These are phyloP conservation scores for Tirmania nivea DNA, from an alignment of 495 filamentous ascomycete genomes.

Conservation along the genomic window DNA sequence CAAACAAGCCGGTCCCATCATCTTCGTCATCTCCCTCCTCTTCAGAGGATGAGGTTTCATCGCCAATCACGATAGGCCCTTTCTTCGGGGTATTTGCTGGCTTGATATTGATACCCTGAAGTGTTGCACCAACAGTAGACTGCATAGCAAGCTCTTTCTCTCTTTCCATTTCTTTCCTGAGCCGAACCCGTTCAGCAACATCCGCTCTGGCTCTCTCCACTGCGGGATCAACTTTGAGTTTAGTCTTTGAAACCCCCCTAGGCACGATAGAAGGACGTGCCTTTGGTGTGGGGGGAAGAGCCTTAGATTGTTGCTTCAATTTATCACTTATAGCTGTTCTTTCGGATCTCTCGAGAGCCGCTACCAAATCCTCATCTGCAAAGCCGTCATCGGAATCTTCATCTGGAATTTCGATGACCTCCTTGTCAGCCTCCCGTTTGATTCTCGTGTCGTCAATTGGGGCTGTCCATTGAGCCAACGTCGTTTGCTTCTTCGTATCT, in stretches of 20 bases:
- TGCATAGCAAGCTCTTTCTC: neutral
- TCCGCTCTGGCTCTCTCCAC: neutral
- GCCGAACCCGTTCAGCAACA: neutral
- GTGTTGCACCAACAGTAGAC: neutral
- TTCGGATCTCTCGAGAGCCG: neutral
- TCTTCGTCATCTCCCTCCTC: slow-evolving; percentile 20
- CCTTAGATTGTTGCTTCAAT: neutral
- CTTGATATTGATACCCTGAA: neutral
- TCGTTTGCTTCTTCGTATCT: neutral
- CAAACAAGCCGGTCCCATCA: slow-evolving; percentile 22
- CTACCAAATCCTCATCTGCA: neutral
- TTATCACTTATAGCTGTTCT: neutral
- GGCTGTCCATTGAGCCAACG: neutral
- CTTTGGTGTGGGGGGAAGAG: neutral
- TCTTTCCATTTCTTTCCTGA: neutral
- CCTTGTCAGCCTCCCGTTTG: slow-evolving; percentile 3
- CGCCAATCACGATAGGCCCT: neutral
- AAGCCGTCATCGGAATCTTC: slow-evolving; percentile 6
- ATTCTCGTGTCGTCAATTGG: neutral
- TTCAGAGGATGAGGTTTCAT: neutral
- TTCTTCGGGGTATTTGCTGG: neutral
- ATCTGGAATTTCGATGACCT: slow-evolving; percentile 14
- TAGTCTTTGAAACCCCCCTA: neutral
- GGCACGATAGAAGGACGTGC: neutral
- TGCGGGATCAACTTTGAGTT: neutral